Base-by-base conservation (phyloP, 2,329 filamentous ascomycete species). In the Fusarium sp. region DNA sequence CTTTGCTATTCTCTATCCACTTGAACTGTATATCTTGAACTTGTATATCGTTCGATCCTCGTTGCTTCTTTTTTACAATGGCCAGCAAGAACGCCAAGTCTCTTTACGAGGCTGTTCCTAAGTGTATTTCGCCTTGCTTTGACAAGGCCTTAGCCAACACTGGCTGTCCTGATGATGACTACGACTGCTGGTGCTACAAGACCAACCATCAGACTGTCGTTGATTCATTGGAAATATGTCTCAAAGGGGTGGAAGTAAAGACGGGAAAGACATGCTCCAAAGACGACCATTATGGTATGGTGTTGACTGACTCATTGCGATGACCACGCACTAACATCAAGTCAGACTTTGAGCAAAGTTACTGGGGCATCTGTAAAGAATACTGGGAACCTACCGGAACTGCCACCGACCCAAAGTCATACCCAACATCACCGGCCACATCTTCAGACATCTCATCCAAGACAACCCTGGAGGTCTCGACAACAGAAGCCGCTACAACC, bases 301-400 rank as follows among this genome's bases (percentile, higher is more conserved):
- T n/a, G 4, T 4, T 7, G 11, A 23, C 2, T n/a, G 2, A 5
- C 2, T 15, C 1, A 6, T 11, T 14, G 9, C 21, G 10, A 24
- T 7, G 4, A 19, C 14, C 12, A 26, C 15, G 49, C 14, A 39
- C 50, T 65, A 40, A 57, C n/a, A 36, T 19, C 8, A 24, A n/a
- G 12, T 3, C 8, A 73, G 69, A 66, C 34, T 73, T 71, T 55
- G 69, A 73, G 40, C 70, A 73, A 15, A 72, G 68, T 14, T 73
- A 73, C n/a, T 73, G 71, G 71, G 71, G 68, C 45, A 73, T 73
- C 24, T 73, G 71, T 7, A 63, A 73, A 44, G 62, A 73, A 32
- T 73, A 73, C 6, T 73, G 71, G 71, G 71, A 73, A 39, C 45
- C 58, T 6, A 69, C 68, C 6, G 71, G 71, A 12, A 73, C 71